Evolutionary conservation across 768 basidiomycete species (phyloP), one percentile per base, ranked within the genome.

Genomic region (Dentipellis sp.): DNA sequence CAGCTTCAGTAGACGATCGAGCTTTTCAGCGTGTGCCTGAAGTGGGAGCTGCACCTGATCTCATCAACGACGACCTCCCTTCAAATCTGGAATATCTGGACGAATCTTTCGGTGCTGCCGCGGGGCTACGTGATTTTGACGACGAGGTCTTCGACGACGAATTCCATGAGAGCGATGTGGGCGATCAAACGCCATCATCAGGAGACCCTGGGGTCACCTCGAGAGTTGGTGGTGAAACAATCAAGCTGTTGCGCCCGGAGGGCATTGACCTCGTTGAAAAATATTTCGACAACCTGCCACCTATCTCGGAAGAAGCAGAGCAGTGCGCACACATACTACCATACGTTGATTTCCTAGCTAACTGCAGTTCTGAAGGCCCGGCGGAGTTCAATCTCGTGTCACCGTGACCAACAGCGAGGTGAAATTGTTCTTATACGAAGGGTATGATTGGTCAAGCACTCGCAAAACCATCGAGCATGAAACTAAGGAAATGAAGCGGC

Each of bases 381-480:
- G 29, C 29, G 29, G 29, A 29, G 29, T 29, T 29, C 29, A 29
- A 6, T 29, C 29, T 29, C 29, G 29, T 29, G 29, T 29, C 29
- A 29, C 29, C 29, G 74, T 78, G 21, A 45, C 29, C 3, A 71
- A 87, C 45, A 82, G 80, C 54, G 78, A 88, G 60, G 68, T 88
- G 50, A 78, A 78, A 1, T 64, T 97, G 21, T 78, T 84, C 52
- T 76, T 99, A 3, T 90, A 97, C 65, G 91, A 94, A 56, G 97
- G 97, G 1, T 99, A 94, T 64, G 97, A 99, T 66, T 99, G 97
- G 94, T 70, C 66, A 1, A 77, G 77, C 50, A 99, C 97, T 3
- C 84, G 95, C 35, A 85, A 79, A 69, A 80, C 80, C 2, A 93
- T 99, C 54, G 91, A 94, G 66, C 83, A 89, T 38, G 87, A 93